phyloP scores from a whole-genome alignment of 345 rosid species.

The Arabidopsis thaliana region DNA sequence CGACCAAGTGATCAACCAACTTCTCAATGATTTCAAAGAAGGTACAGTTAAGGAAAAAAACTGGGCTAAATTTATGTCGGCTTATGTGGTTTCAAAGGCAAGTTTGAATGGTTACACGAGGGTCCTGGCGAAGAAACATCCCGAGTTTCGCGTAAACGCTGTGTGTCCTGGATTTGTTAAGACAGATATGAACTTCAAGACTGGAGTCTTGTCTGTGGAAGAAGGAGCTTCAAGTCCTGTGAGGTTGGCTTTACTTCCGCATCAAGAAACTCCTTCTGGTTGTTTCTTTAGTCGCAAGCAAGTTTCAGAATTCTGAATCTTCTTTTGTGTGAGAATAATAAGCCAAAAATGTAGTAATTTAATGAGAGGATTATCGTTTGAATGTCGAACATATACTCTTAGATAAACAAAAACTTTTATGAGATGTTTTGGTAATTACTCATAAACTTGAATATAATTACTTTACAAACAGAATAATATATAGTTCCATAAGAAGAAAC shows the following conservation, averaged over 20 bases:
- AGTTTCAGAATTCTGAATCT: conserved; percentile 44
- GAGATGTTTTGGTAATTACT: neutral
- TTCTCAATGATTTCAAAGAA: conserved; percentile 49
- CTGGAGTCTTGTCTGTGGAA: conserved; percentile 46
- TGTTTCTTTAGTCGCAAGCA: conserved; percentile 50
- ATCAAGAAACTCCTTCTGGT: conserved; percentile 54
- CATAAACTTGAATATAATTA: conserved; percentile 3
- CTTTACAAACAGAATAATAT: conserved; percentile 8
- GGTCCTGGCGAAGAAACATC: conserved; percentile 52
- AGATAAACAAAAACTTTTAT: neutral
- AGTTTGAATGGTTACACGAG: conserved; percentile 55
- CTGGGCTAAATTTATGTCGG: conserved; percentile 43
- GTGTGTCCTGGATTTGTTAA: conserved; percentile 64
- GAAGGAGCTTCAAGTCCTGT: conserved; percentile 57
- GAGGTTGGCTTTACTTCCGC: conserved; percentile 51
- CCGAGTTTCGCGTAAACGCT: conserved; percentile 44
- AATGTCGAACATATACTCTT: neutral
- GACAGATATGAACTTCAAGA: conserved; percentile 48
- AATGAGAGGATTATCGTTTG: neutral
- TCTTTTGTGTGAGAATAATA: neutral
- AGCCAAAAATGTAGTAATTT: neutral
- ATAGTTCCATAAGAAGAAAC: neutral
- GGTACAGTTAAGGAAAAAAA: conserved; percentile 43
- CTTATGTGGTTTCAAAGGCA: conserved; percentile 54
- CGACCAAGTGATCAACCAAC: conserved; percentile 47